These are phyloP conservation scores for Sextonia rubra DNA, from an alignment of 164 flowering plant species.

Conservation along the genomic window DNA sequence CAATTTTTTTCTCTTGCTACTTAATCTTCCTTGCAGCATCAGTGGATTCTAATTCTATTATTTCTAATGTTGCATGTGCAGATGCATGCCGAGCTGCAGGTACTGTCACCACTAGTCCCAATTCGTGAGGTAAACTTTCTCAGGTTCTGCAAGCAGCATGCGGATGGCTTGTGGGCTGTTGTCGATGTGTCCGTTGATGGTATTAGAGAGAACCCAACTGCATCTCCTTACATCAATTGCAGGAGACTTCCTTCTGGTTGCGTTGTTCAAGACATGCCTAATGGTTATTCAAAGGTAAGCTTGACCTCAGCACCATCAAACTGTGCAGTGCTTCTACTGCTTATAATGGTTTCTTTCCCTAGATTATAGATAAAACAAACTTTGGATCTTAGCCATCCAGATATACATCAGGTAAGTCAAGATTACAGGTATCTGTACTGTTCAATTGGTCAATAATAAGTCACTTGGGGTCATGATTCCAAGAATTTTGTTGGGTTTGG, in stretches of 20 bases:
- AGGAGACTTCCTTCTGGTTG: constrained; percentile 96
- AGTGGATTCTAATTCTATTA: not conserved
- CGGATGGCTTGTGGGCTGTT: constrained; percentile 98
- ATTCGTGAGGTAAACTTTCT: constrained; percentile 77
- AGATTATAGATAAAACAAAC: too few species aligned
- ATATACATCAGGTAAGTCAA: too few species aligned
- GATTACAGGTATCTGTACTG: not conserved
- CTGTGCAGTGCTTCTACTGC: too few species aligned
- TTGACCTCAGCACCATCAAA: not conserved
- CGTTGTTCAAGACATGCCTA: constrained; percentile 95
- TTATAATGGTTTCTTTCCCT: too few species aligned
- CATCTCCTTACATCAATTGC: constrained; percentile 42
- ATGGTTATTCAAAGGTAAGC: constrained; percentile 91
- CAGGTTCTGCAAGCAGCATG: constrained; percentile 95
- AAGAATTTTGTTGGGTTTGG: not conserved
- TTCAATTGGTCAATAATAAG: not conserved
- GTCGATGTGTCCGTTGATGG: constrained; percentile 86
- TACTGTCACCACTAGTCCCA: constrained; percentile 90
- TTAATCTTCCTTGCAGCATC: not conserved
- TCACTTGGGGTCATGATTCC: not conserved
- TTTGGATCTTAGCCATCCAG: too few species aligned
- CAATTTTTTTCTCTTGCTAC: not conserved
- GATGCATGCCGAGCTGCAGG: constrained; percentile 96
- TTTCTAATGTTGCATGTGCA: constrained; percentile 14
- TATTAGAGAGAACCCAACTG: constrained; percentile 51